Percentiles rank a stretch among this genome's conserved stretches.
Evolutionary conservation across 805 yeast species (phyloP).

Genomic region (Jamesozyma jinghongensis): DNA sequence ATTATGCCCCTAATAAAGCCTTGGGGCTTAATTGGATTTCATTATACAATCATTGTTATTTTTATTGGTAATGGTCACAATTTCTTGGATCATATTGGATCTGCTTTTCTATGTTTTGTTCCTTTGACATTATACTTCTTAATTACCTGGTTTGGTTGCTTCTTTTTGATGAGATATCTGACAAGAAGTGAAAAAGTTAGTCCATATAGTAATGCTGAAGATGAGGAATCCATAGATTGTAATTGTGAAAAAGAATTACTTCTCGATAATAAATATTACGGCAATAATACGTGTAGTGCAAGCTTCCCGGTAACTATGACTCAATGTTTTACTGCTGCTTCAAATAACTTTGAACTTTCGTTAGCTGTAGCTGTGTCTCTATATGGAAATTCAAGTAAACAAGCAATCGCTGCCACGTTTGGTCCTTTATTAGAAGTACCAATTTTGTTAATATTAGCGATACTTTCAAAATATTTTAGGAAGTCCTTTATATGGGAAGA

Average conservation of each 20-base stretch:
- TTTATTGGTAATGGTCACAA: constrained; percentile 43
- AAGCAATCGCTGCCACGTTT: constrained; percentile 50
- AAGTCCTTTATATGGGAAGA: constrained; percentile 21
- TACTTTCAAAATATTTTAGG: constrained; percentile 32
- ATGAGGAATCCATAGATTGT: constrained; percentile 20
- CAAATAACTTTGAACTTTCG: constrained; percentile 50
- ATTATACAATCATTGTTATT: constrained; percentile 43
- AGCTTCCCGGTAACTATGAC: constrained; percentile 36
- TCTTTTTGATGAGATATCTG: constrained; percentile 30
- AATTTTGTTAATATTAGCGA: constrained; percentile 33
- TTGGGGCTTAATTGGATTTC: constrained; percentile 42
- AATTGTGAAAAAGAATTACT: constrained; percentile 33
- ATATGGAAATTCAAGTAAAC: constrained; percentile 43
- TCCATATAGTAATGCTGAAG: background rate
- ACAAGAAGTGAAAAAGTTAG: constrained; percentile 8
- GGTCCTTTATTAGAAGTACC: constrained; percentile 57
- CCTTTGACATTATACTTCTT: constrained; percentile 43
- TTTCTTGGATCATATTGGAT: constrained; percentile 39
- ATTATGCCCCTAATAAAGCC: constrained; percentile 39
- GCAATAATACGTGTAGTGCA: constrained; percentile 31
- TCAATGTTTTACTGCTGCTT: constrained; percentile 49
- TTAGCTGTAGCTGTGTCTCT: constrained; percentile 45
- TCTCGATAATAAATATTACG: constrained; percentile 14
- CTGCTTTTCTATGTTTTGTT: constrained; percentile 41
- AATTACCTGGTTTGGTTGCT: constrained; percentile 40